Evolutionary conservation across 1,139 yeast species (phyloP), one percentile per base, ranked within the genome.

Genomic region (Suhomyces ambrosiae): DNA sequence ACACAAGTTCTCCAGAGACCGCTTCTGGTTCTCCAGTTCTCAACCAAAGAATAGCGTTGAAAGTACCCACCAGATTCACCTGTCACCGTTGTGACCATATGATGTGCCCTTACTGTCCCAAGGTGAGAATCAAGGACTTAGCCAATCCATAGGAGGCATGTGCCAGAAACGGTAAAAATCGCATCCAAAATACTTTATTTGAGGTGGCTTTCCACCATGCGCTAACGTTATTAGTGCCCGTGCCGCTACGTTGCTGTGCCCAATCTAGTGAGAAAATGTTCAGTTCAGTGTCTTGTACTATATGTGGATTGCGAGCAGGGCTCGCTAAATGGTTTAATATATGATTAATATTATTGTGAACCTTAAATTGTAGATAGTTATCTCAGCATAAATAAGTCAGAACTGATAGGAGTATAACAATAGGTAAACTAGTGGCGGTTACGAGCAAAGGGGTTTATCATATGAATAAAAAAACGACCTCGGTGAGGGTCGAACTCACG

Each of bases 31-130:
- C 24, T 16, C 14, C 28, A 4, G 23, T 24, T 2, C 27, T 30
- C 9, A 8, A 23, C 12, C 27, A 35, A n/a, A 22, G 17, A 21
- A 31, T 32, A 23, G 12, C 27, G 16, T 19, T 37, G 9, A 48
- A 53, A 38, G 47, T 57, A 12, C 64, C 68, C 24, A 53, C 61
- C 13, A 50, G 79, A 30, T 72, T 65, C 46, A 70, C 68, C 30
- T 74, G 79, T 45, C 68, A 61, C 35, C 59, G 79, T 13, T 74
- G 79, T 48, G 55, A 59, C 39, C 79, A 74, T 49, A 71, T 74
- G 77, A 74, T 74, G 79, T 74, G 79, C 42, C 79, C 79, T 0
- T 74, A 74, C 50, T 74, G 79, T 46, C 63, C 67, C 22, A 74
- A 74, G 45, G 61, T 71, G 22, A 58, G 79, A 18, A 52, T 68